Base-by-base conservation (phyloP, 179 eudicot genomes). In the Monotropa hypopitys region DNA sequence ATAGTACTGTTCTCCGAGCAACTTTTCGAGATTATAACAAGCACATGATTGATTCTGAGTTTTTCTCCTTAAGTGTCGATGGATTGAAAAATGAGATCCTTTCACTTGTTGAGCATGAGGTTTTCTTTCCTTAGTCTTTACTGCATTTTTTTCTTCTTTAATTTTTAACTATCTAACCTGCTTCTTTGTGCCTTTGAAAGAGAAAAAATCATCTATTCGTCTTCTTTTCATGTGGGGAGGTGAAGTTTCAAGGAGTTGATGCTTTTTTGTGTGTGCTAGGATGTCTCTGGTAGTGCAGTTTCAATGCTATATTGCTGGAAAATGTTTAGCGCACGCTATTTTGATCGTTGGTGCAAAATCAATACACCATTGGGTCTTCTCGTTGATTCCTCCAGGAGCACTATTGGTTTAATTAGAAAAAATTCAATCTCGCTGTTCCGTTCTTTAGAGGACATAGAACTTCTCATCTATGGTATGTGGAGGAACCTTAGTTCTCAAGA, bases 41-140 rank as follows among this genome's bases (percentile, higher is more conserved):
- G 84, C 88, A 81, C 74, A 87, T 96, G 88, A 87, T 90, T 70
- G 98, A 91, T 84, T 82, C 88, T 4, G 99, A 93, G 78, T 93
- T 88, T 80, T 81, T 87, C 80, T 87, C 90, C 20, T 80, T 93
- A 59, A 85, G 96, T 69, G 87, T 84, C 62, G 97, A 90, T 70
- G 92, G 89, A 62, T 76, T 93, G 86, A 90, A 85, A 83, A 88
- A 77, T 79, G 96, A 93, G 79, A 84, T 96, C 70, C 85, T 93
- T 78, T 86, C 92, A 38, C 63, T 93, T 46, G 85, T 96, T 81
- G 98, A 91, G 77, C 88, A 88, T 70, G 91, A 91, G 99, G 99
- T 96, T 72, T 63, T 53, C 33, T 47, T 47, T 61, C 18, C 38
- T 28, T 12, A 4, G 16, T 77, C 47, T 30, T 65, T 77, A 40